Percentiles rank a stretch among this genome's conserved stretches.
phyloP scores from a whole-genome alignment of 2,329 filamentous ascomycete species.

The Alternaria sp. region DNA sequence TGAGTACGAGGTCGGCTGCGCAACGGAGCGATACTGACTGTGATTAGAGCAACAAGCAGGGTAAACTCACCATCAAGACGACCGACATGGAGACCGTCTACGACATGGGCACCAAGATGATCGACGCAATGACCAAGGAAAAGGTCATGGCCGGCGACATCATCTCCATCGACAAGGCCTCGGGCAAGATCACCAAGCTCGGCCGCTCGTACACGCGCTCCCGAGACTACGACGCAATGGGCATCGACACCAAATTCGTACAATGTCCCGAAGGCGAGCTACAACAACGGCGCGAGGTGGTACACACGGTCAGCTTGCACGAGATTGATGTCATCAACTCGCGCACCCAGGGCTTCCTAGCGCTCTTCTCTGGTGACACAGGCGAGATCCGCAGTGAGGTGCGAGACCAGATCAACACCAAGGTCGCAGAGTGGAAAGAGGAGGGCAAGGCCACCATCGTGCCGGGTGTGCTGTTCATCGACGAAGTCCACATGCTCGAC shows the following conservation, averaged over 20 bases:
- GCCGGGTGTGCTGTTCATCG: conserved; percentile 95
- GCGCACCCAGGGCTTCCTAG: conserved; percentile 95
- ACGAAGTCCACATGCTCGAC: conserved; percentile 99
- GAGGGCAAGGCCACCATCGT: conserved; percentile 99
- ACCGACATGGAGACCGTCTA: conserved; percentile 99
- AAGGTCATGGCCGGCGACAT: conserved; percentile 98
- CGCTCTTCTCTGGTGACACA: conserved; percentile 96
- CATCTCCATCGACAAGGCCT: conserved; percentile 98
- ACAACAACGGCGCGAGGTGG: conserved; percentile 94
- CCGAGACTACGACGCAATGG: conserved; percentile 98
- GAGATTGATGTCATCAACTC: conserved; percentile 99
- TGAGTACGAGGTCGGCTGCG: conserved; percentile 39
- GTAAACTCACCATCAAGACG: conserved; percentile 98
- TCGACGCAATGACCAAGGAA: conserved; percentile 99
- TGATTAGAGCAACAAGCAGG: conserved; percentile 84
- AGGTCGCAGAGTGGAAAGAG: conserved; percentile 98
- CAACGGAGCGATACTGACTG: conserved; percentile 13
- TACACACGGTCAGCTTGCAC: conserved; percentile 95
- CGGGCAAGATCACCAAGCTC: conserved; percentile 96
- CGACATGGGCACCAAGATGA: conserved; percentile 99
- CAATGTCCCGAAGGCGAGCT: conserved; percentile 97
- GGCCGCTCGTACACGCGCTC: conserved; percentile 93
- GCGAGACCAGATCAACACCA: conserved; percentile 98
- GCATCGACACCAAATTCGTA: conserved; percentile 95
- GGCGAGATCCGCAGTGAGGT: conserved; percentile 98